A percentile compares a stretch with the other conserved stretches of the same genome.
phyloP scores from a whole-genome alignment of 148 eudicot genomes.

The Polygonum maritimum region DNA sequence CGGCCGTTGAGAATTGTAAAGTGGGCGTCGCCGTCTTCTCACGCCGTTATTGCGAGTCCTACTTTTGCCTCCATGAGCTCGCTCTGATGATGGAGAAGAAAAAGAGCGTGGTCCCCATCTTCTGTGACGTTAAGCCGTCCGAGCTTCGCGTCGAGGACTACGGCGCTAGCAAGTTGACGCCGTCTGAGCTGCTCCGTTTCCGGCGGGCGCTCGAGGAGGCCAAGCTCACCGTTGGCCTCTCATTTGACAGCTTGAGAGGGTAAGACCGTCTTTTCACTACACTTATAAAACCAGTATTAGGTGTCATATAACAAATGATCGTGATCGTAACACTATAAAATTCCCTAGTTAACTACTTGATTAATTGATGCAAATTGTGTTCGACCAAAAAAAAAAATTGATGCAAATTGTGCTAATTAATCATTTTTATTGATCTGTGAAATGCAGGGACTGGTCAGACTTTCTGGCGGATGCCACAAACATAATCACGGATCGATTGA shows the following conservation, averaged over 20 bases:
- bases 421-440: background rate
- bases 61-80: slow-evolving; percentile 64
- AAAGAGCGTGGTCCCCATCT: slow-evolving; percentile 48
- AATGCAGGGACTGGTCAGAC: slow-evolving; percentile 52
- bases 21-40: slow-evolving; percentile 61
- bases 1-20: slow-evolving; percentile 25
- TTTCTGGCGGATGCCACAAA: slow-evolving; percentile 44
- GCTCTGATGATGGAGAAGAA: slow-evolving; percentile 39
- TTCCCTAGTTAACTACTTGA: no score
- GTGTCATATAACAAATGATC: no score
- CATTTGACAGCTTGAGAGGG: slow-evolving; percentile 50
- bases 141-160: slow-evolving; percentile 36
- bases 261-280: slow-evolving; percentile 11
- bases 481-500: slow-evolving; percentile 33
- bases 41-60: slow-evolving; percentile 49
- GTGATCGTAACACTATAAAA: no score
- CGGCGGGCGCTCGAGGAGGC: slow-evolving; percentile 44
- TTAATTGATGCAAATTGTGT: no score
- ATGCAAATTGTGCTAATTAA: no score
- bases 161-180: slow-evolving; percentile 19
- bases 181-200: slow-evolving; percentile 29
- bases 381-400: no score
- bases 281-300: background rate
- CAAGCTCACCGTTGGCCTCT: slow-evolving; percentile 45
- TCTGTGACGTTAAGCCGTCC: slow-evolving; percentile 59